These are phyloP conservation scores for Cyberlindnera xishuangbannaensis DNA, from an alignment of 805 yeast genomes.

Conservation along the genomic window DNA sequence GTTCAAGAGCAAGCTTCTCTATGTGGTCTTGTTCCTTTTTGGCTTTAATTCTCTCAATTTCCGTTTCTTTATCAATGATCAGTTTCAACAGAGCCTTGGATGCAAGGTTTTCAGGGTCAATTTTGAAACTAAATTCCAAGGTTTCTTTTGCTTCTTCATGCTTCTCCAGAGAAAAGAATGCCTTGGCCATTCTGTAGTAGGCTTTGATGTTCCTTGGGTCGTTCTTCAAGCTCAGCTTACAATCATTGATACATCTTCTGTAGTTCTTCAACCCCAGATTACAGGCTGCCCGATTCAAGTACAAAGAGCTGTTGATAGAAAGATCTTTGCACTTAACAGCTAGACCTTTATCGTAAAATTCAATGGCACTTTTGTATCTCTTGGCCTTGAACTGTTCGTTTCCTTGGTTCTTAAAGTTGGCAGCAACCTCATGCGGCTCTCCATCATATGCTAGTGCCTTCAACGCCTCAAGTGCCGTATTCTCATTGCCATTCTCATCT, in stretches of 20 bases:
- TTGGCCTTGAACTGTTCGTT: conserved; percentile 76
- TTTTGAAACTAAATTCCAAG: conserved; percentile 53
- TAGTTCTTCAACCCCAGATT: conserved; percentile 80
- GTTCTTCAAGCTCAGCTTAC: conserved; percentile 58
- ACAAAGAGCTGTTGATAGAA: conserved; percentile 55
- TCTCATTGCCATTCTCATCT: conserved; percentile 73
- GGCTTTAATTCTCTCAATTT: conserved; percentile 26
- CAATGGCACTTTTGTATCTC: conserved; percentile 70
- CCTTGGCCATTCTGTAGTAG: conserved; percentile 75
- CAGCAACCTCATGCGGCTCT: conserved; percentile 87
- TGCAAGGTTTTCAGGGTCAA: conserved; percentile 57
- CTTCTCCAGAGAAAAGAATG: conserved; percentile 62
- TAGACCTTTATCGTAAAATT: conserved; percentile 73
- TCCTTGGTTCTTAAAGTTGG: conserved; percentile 88
- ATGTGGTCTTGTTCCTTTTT: conserved; percentile 28
- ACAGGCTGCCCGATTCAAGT: conserved; percentile 85
- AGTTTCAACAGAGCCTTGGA: conserved; percentile 40
- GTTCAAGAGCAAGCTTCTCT: conserved; percentile 35
- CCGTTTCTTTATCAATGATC: conserved; percentile 34
- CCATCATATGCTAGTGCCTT: conserved; percentile 93
- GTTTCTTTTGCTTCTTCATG: conserved; percentile 69
- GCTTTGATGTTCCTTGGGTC: conserved; percentile 80
- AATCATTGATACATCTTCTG: conserved; percentile 81
- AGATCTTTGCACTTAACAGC: conserved; percentile 58
- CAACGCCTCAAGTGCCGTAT: conserved; percentile 75